Evolutionary conservation across 106 monocot species (phyloP).

Genomic region (Dioscorea dumetorum): DNA sequence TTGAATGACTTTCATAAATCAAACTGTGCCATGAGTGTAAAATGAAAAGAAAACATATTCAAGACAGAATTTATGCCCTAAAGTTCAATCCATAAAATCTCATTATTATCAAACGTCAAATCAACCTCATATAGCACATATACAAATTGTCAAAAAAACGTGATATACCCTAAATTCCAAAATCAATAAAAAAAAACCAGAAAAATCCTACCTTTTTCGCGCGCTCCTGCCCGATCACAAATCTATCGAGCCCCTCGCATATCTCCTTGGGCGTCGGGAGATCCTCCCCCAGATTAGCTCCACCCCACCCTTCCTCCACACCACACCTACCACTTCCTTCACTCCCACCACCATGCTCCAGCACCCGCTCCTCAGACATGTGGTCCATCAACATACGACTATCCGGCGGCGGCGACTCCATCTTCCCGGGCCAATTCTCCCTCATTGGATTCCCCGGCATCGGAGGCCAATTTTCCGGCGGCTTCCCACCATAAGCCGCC

Average conservation of each 20-base stretch:
- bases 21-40: no score
- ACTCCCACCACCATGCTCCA: slow-evolving; percentile 29
- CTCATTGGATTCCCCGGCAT: slow-evolving; percentile 26
- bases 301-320: slow-evolving; percentile 72
- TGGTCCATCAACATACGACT: background rate
- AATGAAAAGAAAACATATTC: no score
- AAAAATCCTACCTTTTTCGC: slow-evolving; percentile 84
- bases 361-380: slow-evolving; percentile 52
- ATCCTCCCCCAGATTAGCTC: slow-evolving; percentile 87
- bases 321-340: slow-evolving; percentile 17
- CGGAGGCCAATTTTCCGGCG: slow-evolving; percentile 70
- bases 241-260: slow-evolving; percentile 82
- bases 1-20: no score
- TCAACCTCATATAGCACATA: no score
- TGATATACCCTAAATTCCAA: no score
- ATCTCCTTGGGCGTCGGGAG: slow-evolving; percentile 97
- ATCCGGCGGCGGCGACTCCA: slow-evolving; percentile 58
- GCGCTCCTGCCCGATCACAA: slow-evolving; percentile 88
- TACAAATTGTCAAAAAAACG: no score
- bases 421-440: slow-evolving; percentile 38
- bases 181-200: background rate
- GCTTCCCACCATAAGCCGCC: slow-evolving; percentile 39
- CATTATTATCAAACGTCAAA: no score
- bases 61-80: no score
- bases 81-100: no score